Percentiles rank a stretch among this genome's conserved stretches.
Conservation (phyloP, 192 early-diverging fungal species). For the Backusella tuberculispora region DNA sequence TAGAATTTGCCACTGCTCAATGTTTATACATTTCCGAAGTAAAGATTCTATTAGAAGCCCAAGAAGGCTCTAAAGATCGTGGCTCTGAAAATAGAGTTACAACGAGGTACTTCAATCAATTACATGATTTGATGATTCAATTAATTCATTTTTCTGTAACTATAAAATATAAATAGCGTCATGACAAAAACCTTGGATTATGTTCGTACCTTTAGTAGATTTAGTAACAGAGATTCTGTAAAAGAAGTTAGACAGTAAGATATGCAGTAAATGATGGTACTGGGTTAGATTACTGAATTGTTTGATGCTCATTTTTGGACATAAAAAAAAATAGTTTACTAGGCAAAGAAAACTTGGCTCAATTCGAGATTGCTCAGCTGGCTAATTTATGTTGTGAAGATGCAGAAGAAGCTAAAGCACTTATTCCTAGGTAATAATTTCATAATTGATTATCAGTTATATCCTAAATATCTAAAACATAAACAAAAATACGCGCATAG, state of each 20-base stretch:
- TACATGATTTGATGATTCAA: not conserved
- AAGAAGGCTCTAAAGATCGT: constrained; percentile 57
- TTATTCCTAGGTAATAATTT: constrained; percentile 78
- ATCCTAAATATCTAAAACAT: too few relatives aligned
- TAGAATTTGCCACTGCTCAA: constrained; percentile 71
- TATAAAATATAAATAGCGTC: constrained; percentile 50
- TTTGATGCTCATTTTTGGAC: not conserved
- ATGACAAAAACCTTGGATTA: constrained; percentile 87
- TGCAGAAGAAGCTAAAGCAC: constrained; percentile 86
- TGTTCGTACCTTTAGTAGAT: constrained; percentile 81
- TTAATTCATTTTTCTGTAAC: not conserved
- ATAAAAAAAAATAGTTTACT: constrained; percentile 14
- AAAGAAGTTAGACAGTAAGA: constrained; percentile 77
- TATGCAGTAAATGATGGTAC: not conserved
- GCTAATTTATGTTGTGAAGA: constrained; percentile 92
- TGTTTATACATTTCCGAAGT: constrained; percentile 77
- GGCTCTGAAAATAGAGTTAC: constrained; percentile 54
- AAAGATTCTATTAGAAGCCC: constrained; percentile 70
- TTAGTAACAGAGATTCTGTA: constrained; percentile 86
- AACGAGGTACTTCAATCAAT: constrained; percentile 34
- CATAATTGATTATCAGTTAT: not conserved
- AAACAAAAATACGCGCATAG: constrained; percentile 37
- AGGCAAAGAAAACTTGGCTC: constrained; percentile 48
- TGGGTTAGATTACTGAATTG: not conserved
- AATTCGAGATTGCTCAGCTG: constrained; percentile 89